Conservation (phyloP, 768 basidiomycete genomes). For the Naematelia aurantialba region DNA sequence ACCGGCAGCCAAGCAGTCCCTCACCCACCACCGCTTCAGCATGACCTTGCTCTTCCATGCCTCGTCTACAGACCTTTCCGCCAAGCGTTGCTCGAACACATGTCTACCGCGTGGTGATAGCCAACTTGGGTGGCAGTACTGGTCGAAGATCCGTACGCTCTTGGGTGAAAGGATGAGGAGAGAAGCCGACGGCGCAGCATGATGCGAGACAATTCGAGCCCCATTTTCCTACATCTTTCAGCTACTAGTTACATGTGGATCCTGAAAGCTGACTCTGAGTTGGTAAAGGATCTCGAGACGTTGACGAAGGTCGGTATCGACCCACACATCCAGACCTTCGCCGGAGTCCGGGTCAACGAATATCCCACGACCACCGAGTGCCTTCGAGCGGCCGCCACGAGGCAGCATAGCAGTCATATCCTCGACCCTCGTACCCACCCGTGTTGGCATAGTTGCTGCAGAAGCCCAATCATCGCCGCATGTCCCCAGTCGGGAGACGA, state of each 20-base stretch:
- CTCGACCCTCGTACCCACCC: background rate
- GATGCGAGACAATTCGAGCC: conserved; percentile 5
- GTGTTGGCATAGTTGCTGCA: too few relatives aligned
- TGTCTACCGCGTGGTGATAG: conserved; percentile 1
- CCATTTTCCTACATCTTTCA: conserved; percentile 2
- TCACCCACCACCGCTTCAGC: conserved; percentile 25
- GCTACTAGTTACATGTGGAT: background rate
- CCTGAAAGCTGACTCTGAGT: background rate
- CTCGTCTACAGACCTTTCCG: conserved; percentile 3
- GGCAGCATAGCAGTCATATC: background rate
- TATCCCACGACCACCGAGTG: conserved; percentile 3
- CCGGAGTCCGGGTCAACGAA: conserved; percentile 5
- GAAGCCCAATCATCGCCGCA: too few relatives aligned
- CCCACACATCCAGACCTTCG: conserved; percentile 9
- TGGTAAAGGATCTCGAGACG: background rate
- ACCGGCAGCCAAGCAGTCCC: conserved; percentile 22
- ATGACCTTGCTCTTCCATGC: conserved; percentile 32
- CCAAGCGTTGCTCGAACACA: background rate
- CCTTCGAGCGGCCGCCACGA: background rate
- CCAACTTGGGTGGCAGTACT: conserved; percentile 36
- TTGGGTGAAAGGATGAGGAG: conserved; percentile 18
- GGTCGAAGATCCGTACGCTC: conserved; percentile 22
- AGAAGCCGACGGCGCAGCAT: conserved; percentile 5
- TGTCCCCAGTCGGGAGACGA: too few relatives aligned
- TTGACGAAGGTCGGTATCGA: conserved; percentile 4